Evolutionary conservation across 2,329 filamentous ascomycete genomes (phyloP).

Genomic region (Ambrosiella cleistominuta): DNA sequence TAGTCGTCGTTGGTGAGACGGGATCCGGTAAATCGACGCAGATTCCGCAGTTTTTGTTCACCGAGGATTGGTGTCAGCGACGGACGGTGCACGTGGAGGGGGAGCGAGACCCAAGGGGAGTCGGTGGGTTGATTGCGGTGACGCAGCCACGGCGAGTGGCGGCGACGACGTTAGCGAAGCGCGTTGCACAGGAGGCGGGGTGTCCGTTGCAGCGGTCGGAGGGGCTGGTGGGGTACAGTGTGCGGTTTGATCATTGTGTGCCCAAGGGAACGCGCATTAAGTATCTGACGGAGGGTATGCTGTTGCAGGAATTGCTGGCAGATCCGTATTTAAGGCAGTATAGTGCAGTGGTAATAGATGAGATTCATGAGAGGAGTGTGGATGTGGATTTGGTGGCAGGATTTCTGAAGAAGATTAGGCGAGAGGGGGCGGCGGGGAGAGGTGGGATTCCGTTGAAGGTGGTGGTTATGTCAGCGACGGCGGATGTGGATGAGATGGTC

Average conservation of each 20-base stretch:
- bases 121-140: conserved; percentile 78
- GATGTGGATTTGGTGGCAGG: conserved; percentile 86
- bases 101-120: conserved; percentile 25
- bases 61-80: conserved; percentile 60
- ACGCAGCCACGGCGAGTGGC: conserved; percentile 90
- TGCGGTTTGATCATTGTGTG: conserved; percentile 78
- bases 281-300: conserved; percentile 89
- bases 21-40: conserved; percentile 96
- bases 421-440: conserved; percentile 42
- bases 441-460: conserved; percentile 67
- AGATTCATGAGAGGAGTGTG: conserved; percentile 89
- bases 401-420: conserved; percentile 65
- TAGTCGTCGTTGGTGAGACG: conserved; percentile 82
- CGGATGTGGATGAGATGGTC: conserved; percentile 59
- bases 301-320: conserved; percentile 79
- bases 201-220: conserved; percentile 28
- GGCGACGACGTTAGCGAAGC: conserved; percentile 73
- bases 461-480: conserved; percentile 92
- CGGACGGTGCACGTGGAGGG: conserved; percentile 25
- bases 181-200: conserved; percentile 63
- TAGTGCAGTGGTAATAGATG: conserved; percentile 80
- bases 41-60: conserved; percentile 72
- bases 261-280: conserved; percentile 77
- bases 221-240: conserved; percentile 68
- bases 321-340: conserved; percentile 73